These are phyloP conservation scores for Alternaria sp. DNA, from an alignment of 2,329 filamentous ascomycete genomes.

Conservation along the genomic window DNA sequence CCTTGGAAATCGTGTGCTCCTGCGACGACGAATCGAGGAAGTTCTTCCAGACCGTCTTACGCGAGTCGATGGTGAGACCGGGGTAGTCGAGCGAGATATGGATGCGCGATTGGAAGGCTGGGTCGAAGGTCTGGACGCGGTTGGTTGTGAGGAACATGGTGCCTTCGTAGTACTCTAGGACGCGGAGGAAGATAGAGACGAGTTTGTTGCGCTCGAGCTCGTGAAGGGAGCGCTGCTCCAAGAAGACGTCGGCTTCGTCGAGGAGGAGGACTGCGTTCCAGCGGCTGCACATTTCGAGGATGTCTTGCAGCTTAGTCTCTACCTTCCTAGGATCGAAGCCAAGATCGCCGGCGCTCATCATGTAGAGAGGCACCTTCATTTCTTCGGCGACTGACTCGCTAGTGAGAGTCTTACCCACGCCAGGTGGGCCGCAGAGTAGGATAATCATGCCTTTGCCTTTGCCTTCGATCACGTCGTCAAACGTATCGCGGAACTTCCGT, in stretches of 20 bases:
- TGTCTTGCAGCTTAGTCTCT: constrained; percentile 78
- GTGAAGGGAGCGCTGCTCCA: constrained; percentile 56
- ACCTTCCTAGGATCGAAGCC: constrained; percentile 60
- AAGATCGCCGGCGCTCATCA: constrained; percentile 79
- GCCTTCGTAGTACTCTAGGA: constrained; percentile 44
- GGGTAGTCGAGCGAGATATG: constrained; percentile 41
- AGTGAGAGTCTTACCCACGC: constrained; percentile 36
- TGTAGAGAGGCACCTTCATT: constrained; percentile 59
- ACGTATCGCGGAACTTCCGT: constrained; percentile 51
- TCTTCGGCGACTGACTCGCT: constrained; percentile 28
- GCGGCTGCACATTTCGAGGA: constrained; percentile 78
- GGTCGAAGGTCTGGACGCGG: constrained; percentile 41
- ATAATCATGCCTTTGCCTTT: constrained; percentile 40
- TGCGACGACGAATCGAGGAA: constrained; percentile 43
- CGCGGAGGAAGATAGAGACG: constrained; percentile 48
- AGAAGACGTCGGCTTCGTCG: constrained; percentile 70
- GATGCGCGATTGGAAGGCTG: constrained; percentile 41
- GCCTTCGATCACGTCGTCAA: constrained; percentile 57
- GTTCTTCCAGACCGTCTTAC: constrained; percentile 46
- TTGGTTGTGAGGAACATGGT: constrained; percentile 47
- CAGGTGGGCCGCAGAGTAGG: constrained; percentile 34
- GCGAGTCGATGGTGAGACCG: constrained; percentile 33
- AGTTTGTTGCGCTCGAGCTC: constrained; percentile 47
- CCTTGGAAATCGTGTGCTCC: constrained; percentile 14
- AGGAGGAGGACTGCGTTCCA: constrained; percentile 68